Conservation (phyloP, 805 yeast genomes). For the Ogataea kodamae region DNA sequence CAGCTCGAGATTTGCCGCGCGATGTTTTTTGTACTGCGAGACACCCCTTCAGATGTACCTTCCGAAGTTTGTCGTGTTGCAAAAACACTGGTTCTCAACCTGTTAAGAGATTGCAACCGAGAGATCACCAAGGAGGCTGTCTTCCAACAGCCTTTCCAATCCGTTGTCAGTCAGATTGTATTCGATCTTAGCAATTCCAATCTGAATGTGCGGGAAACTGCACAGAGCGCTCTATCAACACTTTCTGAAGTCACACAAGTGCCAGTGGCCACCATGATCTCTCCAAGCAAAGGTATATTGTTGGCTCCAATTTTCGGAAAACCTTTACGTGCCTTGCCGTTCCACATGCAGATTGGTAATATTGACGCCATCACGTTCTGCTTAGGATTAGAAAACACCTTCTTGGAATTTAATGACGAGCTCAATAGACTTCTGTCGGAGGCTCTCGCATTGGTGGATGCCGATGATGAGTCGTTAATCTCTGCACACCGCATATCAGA, state of each 20-base stretch:
- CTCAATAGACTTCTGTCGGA: constrained; percentile 79
- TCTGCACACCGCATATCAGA: constrained; percentile 84
- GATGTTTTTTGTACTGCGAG: constrained; percentile 83
- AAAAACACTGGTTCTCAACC: constrained; percentile 56
- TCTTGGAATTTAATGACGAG: constrained; percentile 85
- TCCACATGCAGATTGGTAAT: constrained; percentile 98
- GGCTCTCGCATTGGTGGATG: constrained; percentile 92
- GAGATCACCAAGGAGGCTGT: constrained; percentile 60
- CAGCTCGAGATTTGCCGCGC: constrained; percentile 86
- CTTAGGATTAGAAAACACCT: constrained; percentile 72
- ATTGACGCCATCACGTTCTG: constrained; percentile 97
- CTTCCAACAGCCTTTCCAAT: constrained; percentile 68
- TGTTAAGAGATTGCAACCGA: constrained; percentile 63
- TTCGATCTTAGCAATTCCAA: constrained; percentile 91
- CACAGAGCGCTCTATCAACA: constrained; percentile 64
- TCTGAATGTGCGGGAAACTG: constrained; percentile 73
- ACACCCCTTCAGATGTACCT: constrained; percentile 86
- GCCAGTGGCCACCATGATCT: constrained; percentile 70
- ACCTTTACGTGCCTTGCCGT: constrained; percentile 93
- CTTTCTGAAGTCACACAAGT: constrained; percentile 68
- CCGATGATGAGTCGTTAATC: constrained; percentile 93
- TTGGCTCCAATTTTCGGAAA: constrained; percentile 94
- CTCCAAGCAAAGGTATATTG: constrained; percentile 77
- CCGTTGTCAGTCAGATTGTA: constrained; percentile 82
- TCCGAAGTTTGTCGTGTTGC: constrained; percentile 72